Percentiles rank a stretch among this genome's conserved stretches.
Evolutionary conservation across 1,284 basidiomycete genomes (phyloP).

Genomic region (Ceratobasidium sp.): DNA sequence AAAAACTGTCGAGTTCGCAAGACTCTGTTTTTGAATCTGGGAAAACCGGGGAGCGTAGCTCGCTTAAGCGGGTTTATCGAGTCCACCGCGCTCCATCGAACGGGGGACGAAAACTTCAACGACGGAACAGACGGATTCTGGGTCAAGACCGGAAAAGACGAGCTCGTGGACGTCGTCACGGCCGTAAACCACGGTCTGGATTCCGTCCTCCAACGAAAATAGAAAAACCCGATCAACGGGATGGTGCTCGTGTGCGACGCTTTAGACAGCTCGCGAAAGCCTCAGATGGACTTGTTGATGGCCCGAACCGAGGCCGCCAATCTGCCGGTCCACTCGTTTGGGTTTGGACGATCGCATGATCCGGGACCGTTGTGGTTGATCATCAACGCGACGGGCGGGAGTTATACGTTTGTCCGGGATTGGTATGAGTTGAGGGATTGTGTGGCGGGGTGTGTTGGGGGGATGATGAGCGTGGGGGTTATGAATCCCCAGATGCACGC

Average conservation of each 20-base stretch:
- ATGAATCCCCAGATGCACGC: conserved; percentile 93
- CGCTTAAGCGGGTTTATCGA: conserved; percentile 84
- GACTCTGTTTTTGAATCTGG: conserved; percentile 87
- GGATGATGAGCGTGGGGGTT: conserved; percentile 92
- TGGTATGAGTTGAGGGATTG: conserved; percentile 94
- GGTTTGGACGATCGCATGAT: conserved; percentile 96
- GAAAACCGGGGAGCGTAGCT: conserved; percentile 75
- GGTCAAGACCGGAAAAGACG: conserved; percentile 83
- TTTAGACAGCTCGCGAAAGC: conserved; percentile 89
- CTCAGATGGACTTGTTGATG: conserved; percentile 98
- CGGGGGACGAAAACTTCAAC: conserved; percentile 54
- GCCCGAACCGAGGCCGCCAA: conserved; percentile 93
- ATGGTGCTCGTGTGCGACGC: conserved; percentile 95
- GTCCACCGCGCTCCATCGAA: conserved; percentile 66
- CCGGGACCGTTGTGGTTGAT: conserved; percentile 98
- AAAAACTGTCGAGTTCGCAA: conserved; percentile 82
- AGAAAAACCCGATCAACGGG: conserved; percentile 89
- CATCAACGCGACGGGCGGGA: conserved; percentile 96
- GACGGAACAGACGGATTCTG: conserved; percentile 76
- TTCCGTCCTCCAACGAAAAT: conserved; percentile 92
- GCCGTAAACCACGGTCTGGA: conserved; percentile 95
- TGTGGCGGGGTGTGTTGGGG: conserved; percentile 91
- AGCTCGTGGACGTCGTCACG: conserved; percentile 95
- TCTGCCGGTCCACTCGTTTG: conserved; percentile 95
- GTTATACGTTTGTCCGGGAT: conserved; percentile 96